Evolutionary conservation across 305 asterid genomes (phyloP), one percentile per base, ranked within the genome.

Genomic region (Fraxinus dipetala): DNA sequence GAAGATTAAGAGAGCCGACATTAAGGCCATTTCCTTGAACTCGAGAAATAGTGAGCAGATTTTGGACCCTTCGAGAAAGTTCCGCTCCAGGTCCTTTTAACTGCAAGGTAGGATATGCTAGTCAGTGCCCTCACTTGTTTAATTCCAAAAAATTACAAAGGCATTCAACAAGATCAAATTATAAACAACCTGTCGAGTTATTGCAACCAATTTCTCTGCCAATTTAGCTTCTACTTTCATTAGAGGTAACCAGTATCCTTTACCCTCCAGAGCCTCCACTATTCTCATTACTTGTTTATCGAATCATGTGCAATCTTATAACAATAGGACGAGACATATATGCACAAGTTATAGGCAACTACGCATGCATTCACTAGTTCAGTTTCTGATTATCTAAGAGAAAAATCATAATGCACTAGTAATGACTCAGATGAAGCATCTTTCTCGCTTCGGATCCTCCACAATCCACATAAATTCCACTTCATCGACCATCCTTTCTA

Each of bases 71-170:
- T 87, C 97, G 85, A 31, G 94, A 92, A 82, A 96, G 96, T 84
- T 94, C 99, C 56, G 94, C 98, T 87, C 98, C 99, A 4, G 97
- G 86, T 79, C 98, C 98, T 87, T 91, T 93, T 82, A 94, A 79
- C 98, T 96, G 97, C 84, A 84, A 74, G 38, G n/a, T 70, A 16
- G 56, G 2, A 48, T 63, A 70, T 31, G 65, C 84, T 77, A 54
- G 86, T 88, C 87, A 88, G 78, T 32, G 76, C 5, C n/a, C 18
- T 30, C 76, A 80, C 40, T 35, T 35, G 40, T 73, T 65, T 82
- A 72, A 65, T 82, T 83, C 80, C 82, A 70, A 26, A 48, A 2
- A 70, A 81, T 31, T 32, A 9, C 36, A 0, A 0, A 54, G 59
- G 65, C 43, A 72, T 70, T 45, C 76, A 72, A 40, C 24, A 73